Percentiles rank a stretch among this genome's conserved stretches.
Conservation (phyloP, 257 asterid species). For the Plectranthus barbatus region DNA sequence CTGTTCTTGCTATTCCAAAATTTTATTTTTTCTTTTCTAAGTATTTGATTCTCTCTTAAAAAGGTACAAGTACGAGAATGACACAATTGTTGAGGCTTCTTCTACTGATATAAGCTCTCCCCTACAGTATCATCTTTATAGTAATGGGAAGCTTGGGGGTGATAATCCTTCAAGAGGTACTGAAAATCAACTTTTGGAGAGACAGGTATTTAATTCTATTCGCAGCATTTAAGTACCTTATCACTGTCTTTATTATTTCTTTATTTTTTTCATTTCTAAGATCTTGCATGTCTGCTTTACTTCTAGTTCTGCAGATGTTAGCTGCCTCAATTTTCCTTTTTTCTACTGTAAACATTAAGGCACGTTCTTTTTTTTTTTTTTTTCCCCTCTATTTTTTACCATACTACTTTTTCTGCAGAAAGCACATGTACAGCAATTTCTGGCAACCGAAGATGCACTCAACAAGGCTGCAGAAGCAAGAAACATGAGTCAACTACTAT, state of each 20-base stretch:
- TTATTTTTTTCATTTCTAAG: background rate
- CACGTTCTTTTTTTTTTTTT: background rate
- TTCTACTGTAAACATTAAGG: background rate
- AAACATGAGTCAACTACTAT: conserved; percentile 63
- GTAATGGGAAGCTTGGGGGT: conserved; percentile 74
- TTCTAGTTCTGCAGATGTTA: conserved; percentile 12
- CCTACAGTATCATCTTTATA: conserved; percentile 83
- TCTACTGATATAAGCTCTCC: conserved; percentile 85
- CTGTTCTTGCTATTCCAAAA: background rate
- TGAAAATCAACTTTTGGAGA: conserved; percentile 94
- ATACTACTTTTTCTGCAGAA: conserved; percentile 39
- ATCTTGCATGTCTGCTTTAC: background rate
- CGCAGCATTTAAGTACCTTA: background rate
- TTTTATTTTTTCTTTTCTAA: background rate
- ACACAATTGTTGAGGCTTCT: conserved; percentile 81
- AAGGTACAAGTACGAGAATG: conserved; percentile 94
- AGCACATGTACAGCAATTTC: conserved; percentile 97
- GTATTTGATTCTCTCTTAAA: conserved; percentile 1
- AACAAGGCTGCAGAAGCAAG: conserved; percentile 97
- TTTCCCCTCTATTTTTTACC: background rate
- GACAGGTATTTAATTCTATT: conserved; percentile 58
- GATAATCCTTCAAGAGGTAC: conserved; percentile 81
- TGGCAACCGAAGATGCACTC: conserved; percentile 96
- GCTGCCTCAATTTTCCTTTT: background rate
- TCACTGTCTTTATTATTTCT: conserved; percentile 3